Evolutionary conservation across 192 early-diverging fungal genomes (phyloP).

Genomic region (Rhizoclosmatium sp.): DNA sequence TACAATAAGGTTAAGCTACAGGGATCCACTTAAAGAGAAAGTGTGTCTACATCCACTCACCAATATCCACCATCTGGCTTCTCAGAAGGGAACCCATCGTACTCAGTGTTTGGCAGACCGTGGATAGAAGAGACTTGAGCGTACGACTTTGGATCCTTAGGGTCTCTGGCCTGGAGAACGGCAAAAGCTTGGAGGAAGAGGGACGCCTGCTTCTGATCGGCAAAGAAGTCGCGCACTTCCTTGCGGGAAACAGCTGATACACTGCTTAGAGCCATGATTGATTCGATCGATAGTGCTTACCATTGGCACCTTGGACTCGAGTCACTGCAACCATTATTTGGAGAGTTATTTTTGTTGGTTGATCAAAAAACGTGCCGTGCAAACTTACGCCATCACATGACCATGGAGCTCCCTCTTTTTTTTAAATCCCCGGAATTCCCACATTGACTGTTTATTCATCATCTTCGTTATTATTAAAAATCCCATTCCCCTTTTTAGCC

Average conservation of each 20-base stretch:
- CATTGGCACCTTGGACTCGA: no score
- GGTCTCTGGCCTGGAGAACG: slow-evolving; percentile 18
- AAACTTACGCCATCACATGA: no score
- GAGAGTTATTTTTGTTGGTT: no score
- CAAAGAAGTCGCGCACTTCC: slow-evolving; percentile 21
- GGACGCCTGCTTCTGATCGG: slow-evolving; percentile 5
- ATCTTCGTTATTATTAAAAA: background rate
- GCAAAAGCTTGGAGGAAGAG: slow-evolving; percentile 30
- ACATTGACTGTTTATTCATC: no score
- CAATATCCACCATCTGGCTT: slow-evolving; percentile 26
- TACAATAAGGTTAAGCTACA: no score
- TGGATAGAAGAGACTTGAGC: slow-evolving; percentile 28
- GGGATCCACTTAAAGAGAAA: background rate
- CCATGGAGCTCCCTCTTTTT: no score
- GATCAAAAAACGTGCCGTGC: no score
- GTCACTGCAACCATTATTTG: no score
- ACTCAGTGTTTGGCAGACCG: slow-evolving; percentile 21
- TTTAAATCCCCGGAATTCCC: no score
- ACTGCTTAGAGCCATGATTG: no score
- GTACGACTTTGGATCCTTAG: slow-evolving; percentile 25
- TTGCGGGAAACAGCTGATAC: background rate
- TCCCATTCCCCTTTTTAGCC: slow-evolving; percentile 52
- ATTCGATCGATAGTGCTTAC: no score
- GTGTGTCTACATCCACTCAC: background rate
- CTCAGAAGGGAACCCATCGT: slow-evolving; percentile 18